A percentile compares a stretch with the other conserved stretches of the same genome.
Conservation (phyloP, 164 flowering plant genomes). For the Magnolia officinalis region DNA sequence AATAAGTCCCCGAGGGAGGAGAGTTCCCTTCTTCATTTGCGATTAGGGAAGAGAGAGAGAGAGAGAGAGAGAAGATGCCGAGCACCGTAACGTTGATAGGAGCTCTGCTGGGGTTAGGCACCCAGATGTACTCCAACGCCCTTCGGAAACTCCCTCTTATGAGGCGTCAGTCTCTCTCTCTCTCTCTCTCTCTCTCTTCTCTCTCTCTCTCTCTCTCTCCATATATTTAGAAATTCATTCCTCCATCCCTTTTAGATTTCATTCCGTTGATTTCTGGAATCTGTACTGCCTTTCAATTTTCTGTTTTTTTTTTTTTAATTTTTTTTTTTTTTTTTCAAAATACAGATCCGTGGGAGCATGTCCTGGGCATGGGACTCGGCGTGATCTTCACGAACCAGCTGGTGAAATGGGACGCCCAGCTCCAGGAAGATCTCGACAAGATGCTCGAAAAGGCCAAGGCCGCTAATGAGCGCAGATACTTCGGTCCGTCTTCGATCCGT, state of each 20-base stretch:
- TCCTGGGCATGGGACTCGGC: conserved; percentile 87
- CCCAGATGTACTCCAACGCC: conserved; percentile 93
- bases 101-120: conserved; percentile 78
- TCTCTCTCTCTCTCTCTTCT: not conserved
- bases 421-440: conserved; percentile 79
- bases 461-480: conserved; percentile 90
- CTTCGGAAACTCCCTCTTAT: conserved; percentile 94
- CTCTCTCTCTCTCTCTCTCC: not conserved
- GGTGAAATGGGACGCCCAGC: conserved; percentile 89
- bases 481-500: conserved; percentile 39
- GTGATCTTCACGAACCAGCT: conserved; percentile 70
- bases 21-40: too few relatives aligned
- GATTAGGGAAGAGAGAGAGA: conserved; percentile 4
- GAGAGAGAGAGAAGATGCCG: conserved; percentile 37
- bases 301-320: not conserved
- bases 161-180: conserved; percentile 55
- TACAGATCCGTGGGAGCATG: conserved; percentile 98
- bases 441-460: conserved; percentile 86
- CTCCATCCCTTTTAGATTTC: not conserved
- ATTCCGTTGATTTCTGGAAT: not conserved
- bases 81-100: conserved; percentile 67
- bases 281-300: not conserved
- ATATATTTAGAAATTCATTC: not conserved
- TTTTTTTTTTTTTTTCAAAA: not conserved
- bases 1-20: too few relatives aligned